phyloP scores from a whole-genome alignment of 2,329 filamentous ascomycete genomes.

The Ceratocystis smalleyi region DNA sequence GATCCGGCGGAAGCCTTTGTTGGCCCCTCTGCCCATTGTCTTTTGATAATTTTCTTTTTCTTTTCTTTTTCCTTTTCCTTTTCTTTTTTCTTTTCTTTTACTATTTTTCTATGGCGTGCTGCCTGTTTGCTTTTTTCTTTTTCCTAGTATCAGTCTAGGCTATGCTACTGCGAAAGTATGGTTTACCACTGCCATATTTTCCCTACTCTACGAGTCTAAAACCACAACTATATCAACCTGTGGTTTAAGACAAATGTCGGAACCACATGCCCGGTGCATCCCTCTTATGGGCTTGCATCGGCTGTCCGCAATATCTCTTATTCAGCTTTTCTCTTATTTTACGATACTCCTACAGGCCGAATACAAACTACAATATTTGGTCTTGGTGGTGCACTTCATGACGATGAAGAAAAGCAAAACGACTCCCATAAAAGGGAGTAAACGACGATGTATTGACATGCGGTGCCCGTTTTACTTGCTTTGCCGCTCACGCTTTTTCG shows the following conservation, averaged over 20 bases:
- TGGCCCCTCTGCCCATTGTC: constrained; percentile 16
- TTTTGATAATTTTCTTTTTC: constrained; percentile 15
- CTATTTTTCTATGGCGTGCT: not conserved
- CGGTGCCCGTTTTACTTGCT: not conserved
- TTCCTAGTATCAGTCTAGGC: constrained; percentile 16
- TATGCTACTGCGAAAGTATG: not conserved
- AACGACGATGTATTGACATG: not conserved
- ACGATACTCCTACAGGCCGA: not conserved
- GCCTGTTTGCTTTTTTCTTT: not conserved
- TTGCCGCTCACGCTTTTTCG: not conserved
- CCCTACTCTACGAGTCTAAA: not conserved
- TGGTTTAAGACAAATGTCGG: too few species aligned
- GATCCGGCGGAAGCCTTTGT: constrained; percentile 13
- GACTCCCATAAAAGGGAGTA: not conserved
- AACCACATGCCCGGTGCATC: not conserved
- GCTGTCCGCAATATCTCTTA: not conserved
- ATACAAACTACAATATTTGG: not conserved
- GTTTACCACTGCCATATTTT: not conserved
- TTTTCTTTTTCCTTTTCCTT: not conserved
- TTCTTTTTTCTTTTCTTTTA: not conserved
- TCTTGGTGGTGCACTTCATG: not conserved
- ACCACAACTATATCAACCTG: not conserved
- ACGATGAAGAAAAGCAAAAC: not conserved
- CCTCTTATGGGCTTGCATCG: too few species aligned
- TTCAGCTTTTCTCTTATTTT: not conserved